Evolutionary conservation across 208 protist species (phyloP), one percentile per base, ranked within the genome.

Genomic region (Acanthamoeba healyi): DNA sequence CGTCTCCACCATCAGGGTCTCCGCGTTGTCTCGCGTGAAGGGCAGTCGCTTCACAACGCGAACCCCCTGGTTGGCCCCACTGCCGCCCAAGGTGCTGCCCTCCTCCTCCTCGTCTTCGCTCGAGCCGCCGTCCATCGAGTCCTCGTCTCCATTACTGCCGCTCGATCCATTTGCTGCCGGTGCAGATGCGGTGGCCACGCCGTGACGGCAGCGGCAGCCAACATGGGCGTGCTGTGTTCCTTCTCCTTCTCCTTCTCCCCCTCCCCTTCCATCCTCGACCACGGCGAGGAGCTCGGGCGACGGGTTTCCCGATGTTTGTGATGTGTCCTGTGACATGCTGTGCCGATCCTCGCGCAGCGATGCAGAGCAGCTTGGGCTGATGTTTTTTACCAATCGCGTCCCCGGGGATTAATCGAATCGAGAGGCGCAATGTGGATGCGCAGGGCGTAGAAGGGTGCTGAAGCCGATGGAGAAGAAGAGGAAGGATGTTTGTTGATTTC

Each of bases 1-100:
- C 7, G 42, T 61, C 54, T 92, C 87, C 58, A 92, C 58, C 40
- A 58, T 44, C 0, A 92, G 38, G 32, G 87, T 92, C 29, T 92
- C 87, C 1, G 42, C 87, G 36, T 63, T 72, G 2, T 63, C 42
- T 26, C 40, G 46, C 14, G 87, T 92, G 87, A 74, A 72, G 54
- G 58, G 46, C 42, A 87, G 49, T 14, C 79, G 79, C 67, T 77
- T 77, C 38, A 77, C 67, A 1, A 77, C 34, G 19, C 67, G 67
- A 29, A 77, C 34, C 7, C 36, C 67, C 26, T 65, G 58, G 15
- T 65, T 65, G 2, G n/a, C 10, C 51, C 51, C 51, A 56, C 51
- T 2, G 3, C n/a, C n/a, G n/a, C n/a, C n/a, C n/a, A n/a, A n/a
- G 49, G 49, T 54, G 15, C 49, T 15, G 49, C 15, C 49, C 15